Evolutionary conservation across 257 asterid genomes (phyloP).

Genomic region (Fraxinus americana): DNA sequence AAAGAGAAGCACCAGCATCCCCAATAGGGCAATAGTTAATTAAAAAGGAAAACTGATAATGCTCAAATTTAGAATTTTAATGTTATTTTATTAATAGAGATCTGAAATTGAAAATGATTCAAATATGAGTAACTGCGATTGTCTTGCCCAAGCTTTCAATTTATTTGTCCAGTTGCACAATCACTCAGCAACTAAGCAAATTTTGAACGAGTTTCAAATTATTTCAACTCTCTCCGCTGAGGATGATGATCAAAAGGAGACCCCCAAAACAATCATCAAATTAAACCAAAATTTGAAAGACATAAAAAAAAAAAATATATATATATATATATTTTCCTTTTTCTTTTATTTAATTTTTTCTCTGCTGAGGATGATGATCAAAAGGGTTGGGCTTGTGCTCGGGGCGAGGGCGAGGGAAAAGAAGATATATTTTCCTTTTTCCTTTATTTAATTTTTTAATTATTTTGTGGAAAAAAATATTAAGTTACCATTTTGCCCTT

Average conservation of each 20-base stretch:
- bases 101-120: neutral
- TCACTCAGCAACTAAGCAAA: neutral
- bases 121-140: neutral
- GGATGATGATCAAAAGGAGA: neutral
- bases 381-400: too few species aligned
- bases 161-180: neutral
- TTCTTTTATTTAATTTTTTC: too few species aligned
- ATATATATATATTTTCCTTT: too few species aligned
- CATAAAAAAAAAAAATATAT: too few species aligned
- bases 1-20: neutral
- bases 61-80: neutral
- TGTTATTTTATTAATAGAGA: too few species aligned
- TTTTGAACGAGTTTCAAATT: neutral
- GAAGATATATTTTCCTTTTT: too few species aligned
- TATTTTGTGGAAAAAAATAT: too few species aligned
- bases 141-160: neutral
- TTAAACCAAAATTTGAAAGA: neutral
- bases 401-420: too few species aligned
- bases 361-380: too few species aligned
- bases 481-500: too few species aligned
- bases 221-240: neutral
- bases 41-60: neutral
- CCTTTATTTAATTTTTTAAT: too few species aligned
- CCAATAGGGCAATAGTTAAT: neutral
- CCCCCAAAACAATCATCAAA: neutral